phyloP scores from a whole-genome alignment of 768 basidiomycete species.

The Russula sp. region DNA sequence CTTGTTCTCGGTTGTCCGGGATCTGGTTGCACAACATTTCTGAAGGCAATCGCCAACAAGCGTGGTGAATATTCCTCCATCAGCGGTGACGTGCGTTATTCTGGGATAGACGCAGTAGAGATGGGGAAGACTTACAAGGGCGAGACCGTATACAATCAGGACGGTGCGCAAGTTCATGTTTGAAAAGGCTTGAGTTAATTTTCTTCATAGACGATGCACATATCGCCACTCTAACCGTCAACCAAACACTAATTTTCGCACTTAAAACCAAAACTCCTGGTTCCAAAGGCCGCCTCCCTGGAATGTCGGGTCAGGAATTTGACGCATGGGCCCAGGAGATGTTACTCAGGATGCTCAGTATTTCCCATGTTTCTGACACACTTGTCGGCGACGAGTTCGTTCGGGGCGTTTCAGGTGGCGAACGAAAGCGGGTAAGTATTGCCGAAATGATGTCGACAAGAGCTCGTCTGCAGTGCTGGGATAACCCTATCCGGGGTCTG shows the following conservation, averaged over 20 bases:
- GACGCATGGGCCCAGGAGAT: slow-evolving; percentile 49
- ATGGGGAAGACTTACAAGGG: slow-evolving; percentile 74
- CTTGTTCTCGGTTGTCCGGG: slow-evolving; percentile 56
- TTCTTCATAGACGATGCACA: slow-evolving; percentile 61
- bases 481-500: slow-evolving; percentile 74
- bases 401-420: slow-evolving; percentile 72
- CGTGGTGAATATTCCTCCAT: slow-evolving; percentile 57
- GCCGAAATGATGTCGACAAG: slow-evolving; percentile 83
- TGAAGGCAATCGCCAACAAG: slow-evolving; percentile 76
- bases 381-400: slow-evolving; percentile 85
- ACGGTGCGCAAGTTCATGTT: slow-evolving; percentile 37
- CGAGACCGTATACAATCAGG: slow-evolving; percentile 72
- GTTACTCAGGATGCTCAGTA: slow-evolving; percentile 73
- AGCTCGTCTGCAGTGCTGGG: slow-evolving; percentile 76
- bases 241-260: slow-evolving; percentile 66
- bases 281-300: slow-evolving; percentile 63
- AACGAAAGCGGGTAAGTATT: slow-evolving; percentile 75
- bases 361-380: slow-evolving; percentile 69
- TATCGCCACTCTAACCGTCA: slow-evolving; percentile 74
- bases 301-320: slow-evolving; percentile 53
- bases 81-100: slow-evolving; percentile 70
- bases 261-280: slow-evolving; percentile 71
- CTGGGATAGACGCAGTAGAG: slow-evolving; percentile 66
- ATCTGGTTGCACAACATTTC: slow-evolving; percentile 79
- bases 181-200: slow-evolving; percentile 24